These are phyloP conservation scores for Aschersonia sp. DNA, from an alignment of 2,329 filamentous ascomycete species.

Conservation along the genomic window DNA sequence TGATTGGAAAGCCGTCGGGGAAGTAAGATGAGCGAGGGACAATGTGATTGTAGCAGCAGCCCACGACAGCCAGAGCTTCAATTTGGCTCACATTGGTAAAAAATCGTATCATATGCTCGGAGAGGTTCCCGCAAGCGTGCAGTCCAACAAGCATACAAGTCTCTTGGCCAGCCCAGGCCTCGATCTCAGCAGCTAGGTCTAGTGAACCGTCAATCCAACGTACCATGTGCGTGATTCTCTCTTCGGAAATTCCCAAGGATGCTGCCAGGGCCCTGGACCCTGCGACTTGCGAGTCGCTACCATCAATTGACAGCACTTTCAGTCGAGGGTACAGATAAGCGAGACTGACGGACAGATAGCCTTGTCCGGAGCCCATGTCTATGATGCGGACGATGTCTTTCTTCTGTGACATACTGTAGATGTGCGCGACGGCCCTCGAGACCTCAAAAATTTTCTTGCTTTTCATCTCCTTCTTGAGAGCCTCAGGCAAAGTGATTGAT, in stretches of 20 bases:
- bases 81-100: slow-evolving; percentile 11
- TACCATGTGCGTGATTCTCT: slow-evolving; percentile 10
- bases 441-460: slow-evolving; percentile 17
- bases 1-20: slow-evolving; percentile 23
- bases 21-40: slow-evolving; percentile 17
- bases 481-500: slow-evolving; percentile 7
- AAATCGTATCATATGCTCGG: slow-evolving; percentile 17
- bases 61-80: slow-evolving; percentile 11
- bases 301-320: slow-evolving; percentile 15
- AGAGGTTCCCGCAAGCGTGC: slow-evolving; percentile 17
- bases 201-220: slow-evolving; percentile 14
- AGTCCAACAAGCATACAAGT: slow-evolving; percentile 17
- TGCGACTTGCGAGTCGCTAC: slow-evolving; percentile 14
- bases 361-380: slow-evolving; percentile 14
- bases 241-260: slow-evolving; percentile 9
- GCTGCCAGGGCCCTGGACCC: slow-evolving; percentile 11
- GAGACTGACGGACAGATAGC: slow-evolving; percentile 15
- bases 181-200: slow-evolving; percentile 8
- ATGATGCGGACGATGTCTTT: slow-evolving; percentile 13
- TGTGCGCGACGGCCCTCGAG: slow-evolving; percentile 12
- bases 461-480: slow-evolving; percentile 13
- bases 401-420: slow-evolving; percentile 9
- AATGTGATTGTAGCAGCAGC: slow-evolving; percentile 20
- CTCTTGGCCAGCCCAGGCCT: slow-evolving; percentile 12
- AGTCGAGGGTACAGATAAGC: slow-evolving; percentile 14